Conservation (phyloP, 768 basidiomycete species). For the Lactifluus piperatus region DNA sequence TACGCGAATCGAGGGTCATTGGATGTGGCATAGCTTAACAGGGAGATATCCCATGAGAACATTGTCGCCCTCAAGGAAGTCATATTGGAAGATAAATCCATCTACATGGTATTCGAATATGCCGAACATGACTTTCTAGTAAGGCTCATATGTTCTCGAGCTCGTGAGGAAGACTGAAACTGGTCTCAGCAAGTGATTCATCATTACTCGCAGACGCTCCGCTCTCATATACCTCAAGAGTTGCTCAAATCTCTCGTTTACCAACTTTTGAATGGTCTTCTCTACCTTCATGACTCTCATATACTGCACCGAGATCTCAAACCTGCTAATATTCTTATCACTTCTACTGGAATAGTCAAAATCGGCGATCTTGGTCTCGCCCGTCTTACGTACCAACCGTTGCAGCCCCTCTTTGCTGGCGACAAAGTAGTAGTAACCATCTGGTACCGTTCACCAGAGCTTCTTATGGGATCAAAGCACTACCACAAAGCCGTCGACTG, state of each 20-base stretch:
- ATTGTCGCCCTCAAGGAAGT: conserved; percentile 88
- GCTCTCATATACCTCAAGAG: conserved; percentile 59
- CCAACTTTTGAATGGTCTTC: conserved; percentile 88
- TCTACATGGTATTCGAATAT: conserved; percentile 99
- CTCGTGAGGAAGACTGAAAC: background rate
- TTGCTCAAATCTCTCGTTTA: conserved; percentile 91
- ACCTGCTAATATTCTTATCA: conserved; percentile 97
- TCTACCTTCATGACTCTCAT: conserved; percentile 91
- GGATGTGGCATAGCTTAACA: conserved; percentile 54
- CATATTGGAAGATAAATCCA: conserved; percentile 95
- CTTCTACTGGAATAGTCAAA: conserved; percentile 80
- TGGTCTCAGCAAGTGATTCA: conserved; percentile 90
- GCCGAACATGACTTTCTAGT: conserved; percentile 98
- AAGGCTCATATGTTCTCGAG: conserved; percentile 24
- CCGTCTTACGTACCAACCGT: conserved; percentile 80
- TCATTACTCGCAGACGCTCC: conserved; percentile 88
- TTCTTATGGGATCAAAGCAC: conserved; percentile 93
- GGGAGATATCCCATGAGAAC: conserved; percentile 87
- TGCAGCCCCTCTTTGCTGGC: conserved; percentile 85
- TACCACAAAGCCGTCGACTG: conserved; percentile 96
- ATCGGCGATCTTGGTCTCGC: conserved; percentile 98
- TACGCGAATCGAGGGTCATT: background rate
- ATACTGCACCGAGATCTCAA: conserved; percentile 97
- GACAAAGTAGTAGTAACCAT: conserved; percentile 99
- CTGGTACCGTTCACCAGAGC: conserved; percentile 97